Percentiles rank a stretch among this genome's conserved stretches.
Evolutionary conservation across 78 protist genomes (phyloP).

Genomic region (Mantamonas sphyraenae): DNA sequence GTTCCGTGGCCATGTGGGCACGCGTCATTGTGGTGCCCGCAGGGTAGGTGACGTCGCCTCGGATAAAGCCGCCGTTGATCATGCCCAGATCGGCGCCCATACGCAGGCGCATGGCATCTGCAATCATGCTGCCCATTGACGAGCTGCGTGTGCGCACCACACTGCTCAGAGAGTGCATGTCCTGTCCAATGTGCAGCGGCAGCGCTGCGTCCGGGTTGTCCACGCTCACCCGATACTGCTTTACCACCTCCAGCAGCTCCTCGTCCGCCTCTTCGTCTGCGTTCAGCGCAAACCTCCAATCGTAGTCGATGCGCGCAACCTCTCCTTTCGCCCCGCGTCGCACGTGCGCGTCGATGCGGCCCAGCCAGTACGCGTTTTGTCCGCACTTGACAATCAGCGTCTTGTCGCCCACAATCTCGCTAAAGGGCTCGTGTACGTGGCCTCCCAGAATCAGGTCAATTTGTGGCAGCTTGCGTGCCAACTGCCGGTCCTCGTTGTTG

Average conservation of each 20-base stretch:
- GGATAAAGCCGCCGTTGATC: background rate
- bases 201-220: background rate
- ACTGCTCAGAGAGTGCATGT: background rate
- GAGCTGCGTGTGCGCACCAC: background rate
- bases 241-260: background rate
- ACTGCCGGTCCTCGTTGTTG: background rate
- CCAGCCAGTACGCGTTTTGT: background rate
- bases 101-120: background rate
- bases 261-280: background rate
- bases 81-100: background rate
- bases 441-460: constrained; percentile 5
- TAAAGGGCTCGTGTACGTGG: constrained; percentile 9
- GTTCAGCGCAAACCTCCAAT: background rate
- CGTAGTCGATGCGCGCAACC: background rate
- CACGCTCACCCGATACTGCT: background rate
- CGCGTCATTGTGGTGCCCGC: background rate
- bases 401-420: too few species aligned
- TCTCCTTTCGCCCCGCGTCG: background rate
- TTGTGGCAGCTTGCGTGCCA: background rate
- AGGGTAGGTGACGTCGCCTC: background rate
- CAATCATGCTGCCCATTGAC: background rate
- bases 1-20: background rate
- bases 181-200: background rate
- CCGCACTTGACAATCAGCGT: background rate
- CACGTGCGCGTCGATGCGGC: background rate